Percentiles rank a stretch among this genome's conserved stretches.
phyloP scores from a whole-genome alignment of 225 moss, liverwort and hornwort species.

The Climacium dendroides region DNA sequence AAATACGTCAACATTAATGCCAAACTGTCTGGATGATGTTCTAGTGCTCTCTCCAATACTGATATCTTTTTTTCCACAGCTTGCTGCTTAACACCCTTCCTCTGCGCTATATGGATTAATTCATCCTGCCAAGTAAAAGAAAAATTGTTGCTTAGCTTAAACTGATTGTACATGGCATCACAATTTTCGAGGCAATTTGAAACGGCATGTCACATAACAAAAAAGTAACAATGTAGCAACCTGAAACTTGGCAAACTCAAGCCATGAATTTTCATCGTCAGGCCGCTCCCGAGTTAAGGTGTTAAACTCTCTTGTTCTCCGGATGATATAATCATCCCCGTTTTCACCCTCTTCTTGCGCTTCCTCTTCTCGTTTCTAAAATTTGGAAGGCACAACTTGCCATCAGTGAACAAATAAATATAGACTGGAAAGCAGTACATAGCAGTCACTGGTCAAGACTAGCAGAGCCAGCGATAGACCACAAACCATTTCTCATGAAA shows the following conservation, averaged over 20 bases:
- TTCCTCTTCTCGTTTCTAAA: conserved; percentile 21
- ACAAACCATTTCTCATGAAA: not conserved
- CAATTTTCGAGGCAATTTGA: not conserved
- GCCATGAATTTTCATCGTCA: conserved; percentile 81
- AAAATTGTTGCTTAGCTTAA: not conserved
- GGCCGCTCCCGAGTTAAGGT: conserved; percentile 63
- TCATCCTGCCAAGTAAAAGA: conserved; percentile 56
- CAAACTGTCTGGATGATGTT: conserved; percentile 59
- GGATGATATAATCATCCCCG: conserved; percentile 60
- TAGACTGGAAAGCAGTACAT: not conserved
- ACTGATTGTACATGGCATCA: not conserved
- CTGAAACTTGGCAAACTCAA: conserved; percentile 83
- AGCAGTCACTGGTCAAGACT: not conserved
- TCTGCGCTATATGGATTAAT: conserved; percentile 60
- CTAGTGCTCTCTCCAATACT: conserved; percentile 74
- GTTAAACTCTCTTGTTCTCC: conserved; percentile 72
- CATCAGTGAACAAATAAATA: not conserved
- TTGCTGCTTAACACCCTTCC: conserved; percentile 71
- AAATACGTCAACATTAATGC: conserved; percentile 61
- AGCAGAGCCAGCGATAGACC: not conserved
- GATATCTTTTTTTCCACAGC: conserved; percentile 75
- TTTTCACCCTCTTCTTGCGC: conserved; percentile 59
- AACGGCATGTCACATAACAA: not conserved
- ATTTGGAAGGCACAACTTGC: not conserved
- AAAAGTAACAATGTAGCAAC: conserved; percentile 4